These are phyloP conservation scores for Dalechampia spathulata DNA, from an alignment of 441 rosid genomes.

Conservation along the genomic window DNA sequence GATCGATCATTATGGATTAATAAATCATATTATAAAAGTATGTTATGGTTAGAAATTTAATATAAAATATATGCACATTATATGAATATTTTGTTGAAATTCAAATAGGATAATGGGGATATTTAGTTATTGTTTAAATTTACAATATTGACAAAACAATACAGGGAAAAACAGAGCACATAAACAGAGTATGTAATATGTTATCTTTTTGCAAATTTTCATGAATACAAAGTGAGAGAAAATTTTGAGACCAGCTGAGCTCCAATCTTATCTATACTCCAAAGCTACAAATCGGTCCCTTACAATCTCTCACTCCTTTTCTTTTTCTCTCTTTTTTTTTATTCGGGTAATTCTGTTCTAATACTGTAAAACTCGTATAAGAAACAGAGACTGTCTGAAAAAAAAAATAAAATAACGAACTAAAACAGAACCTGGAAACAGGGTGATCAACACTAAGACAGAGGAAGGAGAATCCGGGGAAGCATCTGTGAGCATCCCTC, in stretches of 20 bases:
- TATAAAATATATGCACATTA: too few relatives aligned
- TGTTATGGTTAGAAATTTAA: too few relatives aligned
- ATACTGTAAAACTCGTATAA: too few relatives aligned
- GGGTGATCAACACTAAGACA: slow-evolving; percentile 9
- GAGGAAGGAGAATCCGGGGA: slow-evolving; percentile 36
- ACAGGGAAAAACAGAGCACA: not conserved
- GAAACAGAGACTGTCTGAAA: slow-evolving; percentile 7
- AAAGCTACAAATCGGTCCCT: slow-evolving; percentile 54
- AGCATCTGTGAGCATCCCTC: slow-evolving; percentile 34
- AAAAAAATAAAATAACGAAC: not conserved
- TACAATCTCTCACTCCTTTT: slow-evolving; percentile 18
- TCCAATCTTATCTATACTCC: slow-evolving; percentile 34
- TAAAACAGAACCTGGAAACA: slow-evolving; percentile 12
- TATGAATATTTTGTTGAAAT: too few relatives aligned
- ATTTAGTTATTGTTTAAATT: too few relatives aligned
- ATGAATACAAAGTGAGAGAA: slow-evolving; percentile 5
- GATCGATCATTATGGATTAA: too few relatives aligned
- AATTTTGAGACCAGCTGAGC: slow-evolving; percentile 47
- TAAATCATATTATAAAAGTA: too few relatives aligned
- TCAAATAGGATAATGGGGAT: too few relatives aligned
- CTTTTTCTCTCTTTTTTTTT: too few relatives aligned
- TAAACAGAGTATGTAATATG: not conserved
- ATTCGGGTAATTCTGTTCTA: too few relatives aligned
- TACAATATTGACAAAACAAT: not conserved
- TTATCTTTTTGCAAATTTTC: not conserved